Percentiles rank a stretch among this genome's conserved stretches.
Conservation (phyloP, 768 basidiomycete species). For the Suillus discolor region DNA sequence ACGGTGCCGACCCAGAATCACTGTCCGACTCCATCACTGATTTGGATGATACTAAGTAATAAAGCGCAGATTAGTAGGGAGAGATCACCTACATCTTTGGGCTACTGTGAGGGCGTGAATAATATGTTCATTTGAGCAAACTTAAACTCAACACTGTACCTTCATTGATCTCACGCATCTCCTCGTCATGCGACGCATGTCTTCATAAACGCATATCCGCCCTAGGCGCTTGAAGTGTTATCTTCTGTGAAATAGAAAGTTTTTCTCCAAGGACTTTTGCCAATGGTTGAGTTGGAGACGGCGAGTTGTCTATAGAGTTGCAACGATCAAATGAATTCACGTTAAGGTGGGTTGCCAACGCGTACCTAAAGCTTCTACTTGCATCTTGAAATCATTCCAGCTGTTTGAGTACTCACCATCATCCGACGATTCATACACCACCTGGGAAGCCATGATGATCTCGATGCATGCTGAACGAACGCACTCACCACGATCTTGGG, state of each 20-base stretch:
- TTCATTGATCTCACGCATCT: not conserved
- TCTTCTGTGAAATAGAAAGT: not conserved
- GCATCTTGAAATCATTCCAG: not conserved
- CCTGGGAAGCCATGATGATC: not conserved
- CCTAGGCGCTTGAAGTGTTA: not conserved
- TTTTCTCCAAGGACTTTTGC: too few species aligned
- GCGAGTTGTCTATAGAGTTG: not conserved
- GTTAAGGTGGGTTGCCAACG: not conserved
- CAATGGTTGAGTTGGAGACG: not conserved
- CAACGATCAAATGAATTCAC: not conserved
- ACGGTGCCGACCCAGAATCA: not conserved
- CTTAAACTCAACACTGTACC: not conserved
- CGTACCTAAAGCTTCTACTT: not conserved
- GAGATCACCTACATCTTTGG: not conserved
- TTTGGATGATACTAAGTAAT: not conserved
- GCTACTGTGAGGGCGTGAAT: not conserved
- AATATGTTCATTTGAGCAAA: not conserved
- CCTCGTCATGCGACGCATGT: not conserved
- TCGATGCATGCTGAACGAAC: not conserved
- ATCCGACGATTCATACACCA: slow-evolving; percentile 1
- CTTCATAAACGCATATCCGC: not conserved
- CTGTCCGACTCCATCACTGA: slow-evolving; percentile 7
- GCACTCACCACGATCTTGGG: not conserved
- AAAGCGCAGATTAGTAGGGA: not conserved
- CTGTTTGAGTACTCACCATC: not conserved